A percentile compares a stretch with the other conserved stretches of the same genome.
These are phyloP conservation scores for Musa acuminata DNA, from an alignment of 176 grass and related monocot species.

Conservation along the genomic window DNA sequence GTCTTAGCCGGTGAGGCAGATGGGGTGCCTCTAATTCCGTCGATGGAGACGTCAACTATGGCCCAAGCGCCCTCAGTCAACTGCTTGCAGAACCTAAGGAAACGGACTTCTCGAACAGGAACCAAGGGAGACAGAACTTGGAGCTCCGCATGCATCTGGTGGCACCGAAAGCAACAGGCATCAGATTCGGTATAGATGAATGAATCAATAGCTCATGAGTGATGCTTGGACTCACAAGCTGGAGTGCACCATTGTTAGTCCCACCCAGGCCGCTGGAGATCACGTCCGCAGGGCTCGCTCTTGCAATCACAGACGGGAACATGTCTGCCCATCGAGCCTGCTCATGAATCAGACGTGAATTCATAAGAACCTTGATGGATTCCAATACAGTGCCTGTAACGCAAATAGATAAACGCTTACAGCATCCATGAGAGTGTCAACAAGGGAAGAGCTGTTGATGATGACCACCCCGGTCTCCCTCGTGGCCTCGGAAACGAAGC, in stretches of 20 bases:
- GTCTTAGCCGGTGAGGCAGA: conserved; percentile 21
- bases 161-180: no score
- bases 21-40: conserved; percentile 41
- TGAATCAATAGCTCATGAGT: no score
- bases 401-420: conserved; percentile 22
- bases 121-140: conserved; percentile 82
- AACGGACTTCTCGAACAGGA: conserved; percentile 54
- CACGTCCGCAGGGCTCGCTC: conserved; percentile 42
- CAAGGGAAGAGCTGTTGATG: conserved; percentile 43
- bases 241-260: conserved; percentile 75
- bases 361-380: no score
- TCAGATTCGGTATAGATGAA: background rate
- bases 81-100: conserved; percentile 83
- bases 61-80: conserved; percentile 59
- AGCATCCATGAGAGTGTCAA: conserved; percentile 75
- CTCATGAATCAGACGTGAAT: no score
- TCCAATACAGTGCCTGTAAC: conserved; percentile 35
- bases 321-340: conserved; percentile 56
- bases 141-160: conserved; percentile 81
- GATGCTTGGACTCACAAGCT: conserved; percentile 58
- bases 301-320: conserved; percentile 80
- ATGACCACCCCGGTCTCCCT: conserved; percentile 55
- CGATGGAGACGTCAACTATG: conserved; percentile 79
- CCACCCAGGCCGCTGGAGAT: conserved; percentile 51
- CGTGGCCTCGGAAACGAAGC: conserved; percentile 65